A percentile compares a stretch with the other conserved stretches of the same genome.
Conservation (phyloP, 2,329 filamentous ascomycete species). For the Aspergillus fructus region DNA sequence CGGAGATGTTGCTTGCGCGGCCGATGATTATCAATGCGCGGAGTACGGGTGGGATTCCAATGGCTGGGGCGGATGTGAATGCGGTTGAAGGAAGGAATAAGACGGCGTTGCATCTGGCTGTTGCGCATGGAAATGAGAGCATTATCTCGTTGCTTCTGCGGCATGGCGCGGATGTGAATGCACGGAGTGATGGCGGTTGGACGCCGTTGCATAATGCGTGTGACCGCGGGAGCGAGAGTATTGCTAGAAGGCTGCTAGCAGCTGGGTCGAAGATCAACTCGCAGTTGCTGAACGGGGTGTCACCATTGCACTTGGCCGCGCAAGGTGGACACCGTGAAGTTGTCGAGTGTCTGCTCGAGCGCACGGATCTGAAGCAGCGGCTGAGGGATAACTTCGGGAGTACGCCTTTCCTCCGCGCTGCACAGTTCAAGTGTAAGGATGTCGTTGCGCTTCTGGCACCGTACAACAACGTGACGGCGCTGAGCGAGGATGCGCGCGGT, state of each 20-base stretch:
- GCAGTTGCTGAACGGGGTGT: constrained; percentile 39
- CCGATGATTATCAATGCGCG: constrained; percentile 11
- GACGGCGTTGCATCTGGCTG: constrained; percentile 52
- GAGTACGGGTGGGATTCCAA: constrained; percentile 18
- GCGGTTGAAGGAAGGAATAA: constrained; percentile 44
- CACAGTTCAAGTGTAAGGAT: constrained; percentile 39
- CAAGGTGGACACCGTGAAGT: constrained; percentile 40
- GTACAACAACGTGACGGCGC: constrained; percentile 37
- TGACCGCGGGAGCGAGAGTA: constrained; percentile 47
- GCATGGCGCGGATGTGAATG: constrained; percentile 49
- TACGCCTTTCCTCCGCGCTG: constrained; percentile 42
- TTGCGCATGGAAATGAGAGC: constrained; percentile 42
- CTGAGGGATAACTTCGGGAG: constrained; percentile 41
- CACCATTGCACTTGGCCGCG: constrained; percentile 41
- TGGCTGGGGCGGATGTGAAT: constrained; percentile 39
- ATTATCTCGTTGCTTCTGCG: constrained; percentile 43
- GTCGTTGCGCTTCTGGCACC: constrained; percentile 37
- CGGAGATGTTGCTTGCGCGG: constrained; percentile 46
- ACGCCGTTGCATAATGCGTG: constrained; percentile 56
- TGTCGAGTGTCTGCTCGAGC: constrained; percentile 36
- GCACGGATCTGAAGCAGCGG: constrained; percentile 30
- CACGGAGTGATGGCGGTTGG: constrained; percentile 52
- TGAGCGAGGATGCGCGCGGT: constrained; percentile 40
- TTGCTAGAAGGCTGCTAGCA: constrained; percentile 46
- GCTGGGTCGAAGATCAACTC: constrained; percentile 38